Percentiles rank a stretch among this genome's conserved stretches.
phyloP scores from a whole-genome alignment of 2,329 filamentous ascomycete genomes.

The Calonectria fujianensis region DNA sequence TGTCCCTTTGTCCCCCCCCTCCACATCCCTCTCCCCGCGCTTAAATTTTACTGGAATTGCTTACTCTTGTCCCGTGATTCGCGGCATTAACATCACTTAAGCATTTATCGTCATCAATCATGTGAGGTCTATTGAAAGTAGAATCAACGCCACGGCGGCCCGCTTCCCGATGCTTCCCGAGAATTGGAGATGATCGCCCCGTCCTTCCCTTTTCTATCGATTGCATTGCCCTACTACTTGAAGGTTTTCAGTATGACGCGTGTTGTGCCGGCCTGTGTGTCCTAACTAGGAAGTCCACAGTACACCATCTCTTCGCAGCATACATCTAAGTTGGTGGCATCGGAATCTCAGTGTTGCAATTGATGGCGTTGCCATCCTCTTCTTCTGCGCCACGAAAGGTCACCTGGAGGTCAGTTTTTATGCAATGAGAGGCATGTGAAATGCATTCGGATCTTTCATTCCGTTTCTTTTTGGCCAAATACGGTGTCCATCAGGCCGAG shows the following conservation, averaged over 20 bases:
- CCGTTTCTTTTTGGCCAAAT: background rate
- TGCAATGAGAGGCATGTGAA: background rate
- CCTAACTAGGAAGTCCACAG: constrained; percentile 12
- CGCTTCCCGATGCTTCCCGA: constrained; percentile 17
- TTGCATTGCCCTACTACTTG: background rate
- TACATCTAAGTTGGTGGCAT: constrained; percentile 5
- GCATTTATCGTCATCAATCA: constrained; percentile 20
- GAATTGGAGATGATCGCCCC: constrained; percentile 9
- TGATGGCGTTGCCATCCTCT: background rate
- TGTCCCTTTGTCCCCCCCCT: background rate
- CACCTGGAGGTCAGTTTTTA: background rate
- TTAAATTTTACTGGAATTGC: constrained; percentile 23
- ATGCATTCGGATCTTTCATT: background rate
- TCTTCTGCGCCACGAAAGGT: background rate
- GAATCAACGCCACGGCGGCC: constrained; percentile 6
- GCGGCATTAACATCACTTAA: constrained; percentile 25
- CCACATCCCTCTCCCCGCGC: constrained; percentile 37
- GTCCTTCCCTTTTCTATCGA: constrained; percentile 6
- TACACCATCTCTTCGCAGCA: background rate
- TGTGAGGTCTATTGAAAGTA: constrained; percentile 13
- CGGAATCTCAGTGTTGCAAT: background rate
- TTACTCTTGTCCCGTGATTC: constrained; percentile 12
- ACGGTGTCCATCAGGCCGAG: background rate
- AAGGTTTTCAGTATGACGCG: background rate
- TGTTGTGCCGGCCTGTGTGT: background rate